Conservation (phyloP, 2,329 filamentous ascomycete species). For the Hymenoscyphus linearis region DNA sequence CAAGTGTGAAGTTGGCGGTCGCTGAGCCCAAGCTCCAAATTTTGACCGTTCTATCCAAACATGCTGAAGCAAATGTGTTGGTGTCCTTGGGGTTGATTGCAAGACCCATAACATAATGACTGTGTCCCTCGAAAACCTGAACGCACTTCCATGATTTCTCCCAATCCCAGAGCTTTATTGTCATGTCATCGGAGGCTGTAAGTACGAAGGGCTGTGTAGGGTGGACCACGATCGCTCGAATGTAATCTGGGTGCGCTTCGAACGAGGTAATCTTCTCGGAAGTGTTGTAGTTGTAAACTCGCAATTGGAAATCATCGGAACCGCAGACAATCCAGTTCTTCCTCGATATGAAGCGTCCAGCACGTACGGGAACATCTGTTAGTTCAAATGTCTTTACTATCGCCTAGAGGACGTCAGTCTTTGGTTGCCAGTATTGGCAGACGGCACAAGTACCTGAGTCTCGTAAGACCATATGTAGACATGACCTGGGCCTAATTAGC, state of each 20-base stretch:
- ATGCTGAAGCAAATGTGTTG: conserved; percentile 88
- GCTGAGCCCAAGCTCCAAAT: conserved; percentile 94
- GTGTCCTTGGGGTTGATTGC: conserved; percentile 98
- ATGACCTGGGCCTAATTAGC: conserved; percentile 59
- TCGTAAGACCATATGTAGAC: conserved; percentile 99
- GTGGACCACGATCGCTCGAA: conserved; percentile 92
- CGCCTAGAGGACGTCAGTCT: conserved; percentile 42
- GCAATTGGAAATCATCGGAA: conserved; percentile 81
- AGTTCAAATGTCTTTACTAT: conserved; percentile 99
- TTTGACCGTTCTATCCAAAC: conserved; percentile 93
- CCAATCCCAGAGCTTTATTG: conserved; percentile 98
- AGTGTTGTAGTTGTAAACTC: conserved; percentile 99
- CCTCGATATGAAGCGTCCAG: conserved; percentile 89
- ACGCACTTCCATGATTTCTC: conserved; percentile 95
- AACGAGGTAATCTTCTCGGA: conserved; percentile 97
- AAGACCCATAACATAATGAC: conserved; percentile 94
- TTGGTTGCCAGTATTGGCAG: background rate
- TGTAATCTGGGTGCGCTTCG: conserved; percentile 97
- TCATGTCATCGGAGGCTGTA: conserved; percentile 97
- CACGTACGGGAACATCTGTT: conserved; percentile 95
- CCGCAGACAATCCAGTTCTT: conserved; percentile 99
- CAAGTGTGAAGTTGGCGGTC: conserved; percentile 93
- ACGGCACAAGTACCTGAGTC: conserved; percentile 56
- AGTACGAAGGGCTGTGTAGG: conserved; percentile 93
- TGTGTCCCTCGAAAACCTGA: conserved; percentile 92